A percentile compares a stretch with the other conserved stretches of the same genome.
phyloP scores from a whole-genome alignment of 495 filamentous ascomycete genomes.

The Saxispiralis lemnorum region DNA sequence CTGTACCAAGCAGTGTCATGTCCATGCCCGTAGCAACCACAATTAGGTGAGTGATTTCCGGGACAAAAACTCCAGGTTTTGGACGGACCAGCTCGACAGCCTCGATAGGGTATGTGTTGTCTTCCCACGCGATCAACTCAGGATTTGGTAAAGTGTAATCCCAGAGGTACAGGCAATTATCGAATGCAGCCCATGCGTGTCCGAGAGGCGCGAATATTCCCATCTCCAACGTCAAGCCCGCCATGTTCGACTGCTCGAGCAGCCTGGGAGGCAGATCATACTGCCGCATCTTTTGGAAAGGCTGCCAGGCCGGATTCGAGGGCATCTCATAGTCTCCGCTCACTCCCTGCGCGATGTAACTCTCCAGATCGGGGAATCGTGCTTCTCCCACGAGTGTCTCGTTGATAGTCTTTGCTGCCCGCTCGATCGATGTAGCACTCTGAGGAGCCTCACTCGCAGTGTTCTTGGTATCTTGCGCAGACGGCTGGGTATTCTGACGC shows the following conservation, averaged over 20 bases:
- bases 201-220: conserved; percentile 82
- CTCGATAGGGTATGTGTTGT: conserved; percentile 67
- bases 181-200: conserved; percentile 89
- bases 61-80: conserved; percentile 63
- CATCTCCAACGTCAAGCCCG: conserved; percentile 69
- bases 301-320: conserved; percentile 52
- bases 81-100: conserved; percentile 69
- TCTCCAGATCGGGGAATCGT: conserved; percentile 77
- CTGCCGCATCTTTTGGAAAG: conserved; percentile 65
- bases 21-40: conserved; percentile 74
- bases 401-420: conserved; percentile 72
- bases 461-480: conserved; percentile 7
- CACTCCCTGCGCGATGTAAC: conserved; percentile 69
- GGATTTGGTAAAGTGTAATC: conserved; percentile 81
- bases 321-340: conserved; percentile 76
- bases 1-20: conserved; percentile 65
- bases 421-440: conserved; percentile 45
- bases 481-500: conserved; percentile 12
- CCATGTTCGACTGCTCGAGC: conserved; percentile 74
- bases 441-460: conserved; percentile 4
- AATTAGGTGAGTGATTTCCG: conserved; percentile 64
- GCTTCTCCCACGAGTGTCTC: conserved; percentile 53
- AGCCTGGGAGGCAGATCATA: conserved; percentile 77
- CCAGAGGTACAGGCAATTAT: conserved; percentile 92
- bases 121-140: conserved; percentile 82